These are phyloP conservation scores for Amylocystis lapponica DNA, from an alignment of 768 basidiomycete species.

Conservation along the genomic window DNA sequence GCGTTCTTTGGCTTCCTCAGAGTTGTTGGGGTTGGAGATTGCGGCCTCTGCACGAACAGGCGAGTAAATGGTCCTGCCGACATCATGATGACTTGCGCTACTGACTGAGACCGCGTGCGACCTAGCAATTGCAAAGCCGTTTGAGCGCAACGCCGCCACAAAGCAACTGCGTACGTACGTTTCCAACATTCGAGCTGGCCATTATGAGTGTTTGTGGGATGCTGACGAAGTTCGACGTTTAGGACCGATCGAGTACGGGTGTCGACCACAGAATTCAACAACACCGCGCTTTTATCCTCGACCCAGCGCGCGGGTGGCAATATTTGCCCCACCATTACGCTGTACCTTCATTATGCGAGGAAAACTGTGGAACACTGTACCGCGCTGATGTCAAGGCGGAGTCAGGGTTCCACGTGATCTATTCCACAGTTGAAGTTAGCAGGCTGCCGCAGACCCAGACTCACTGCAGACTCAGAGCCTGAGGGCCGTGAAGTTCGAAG, in stretches of 20 bases:
- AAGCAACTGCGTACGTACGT: neutral
- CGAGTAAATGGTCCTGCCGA: neutral
- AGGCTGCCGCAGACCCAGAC: too few species aligned
- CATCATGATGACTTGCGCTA: neutral
- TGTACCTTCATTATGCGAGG: neutral
- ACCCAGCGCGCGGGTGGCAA: neutral
- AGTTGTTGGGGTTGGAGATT: constrained; percentile 49
- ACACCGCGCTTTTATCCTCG: neutral
- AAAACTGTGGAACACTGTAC: too few species aligned
- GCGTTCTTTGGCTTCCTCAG: constrained; percentile 44
- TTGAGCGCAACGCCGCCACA: too few species aligned
- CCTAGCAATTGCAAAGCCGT: neutral
- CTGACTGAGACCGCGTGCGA: constrained; percentile 14
- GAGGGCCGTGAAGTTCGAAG: too few species aligned
- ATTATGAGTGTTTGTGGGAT: neutral
- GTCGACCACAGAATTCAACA: too few species aligned
- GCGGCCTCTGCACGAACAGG: constrained; percentile 32
- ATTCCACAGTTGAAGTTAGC: too few species aligned
- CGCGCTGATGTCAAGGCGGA: neutral
- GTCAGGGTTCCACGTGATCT: too few species aligned
- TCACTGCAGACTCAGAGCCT: too few species aligned
- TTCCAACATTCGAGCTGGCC: constrained; percentile 11
- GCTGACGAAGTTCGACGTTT: too few species aligned
- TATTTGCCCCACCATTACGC: too few species aligned
- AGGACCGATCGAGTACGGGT: too few species aligned